A percentile compares a stretch with the other conserved stretches of the same genome.
Evolutionary conservation across 2,329 filamentous ascomycete species (phyloP).

Genomic region (Blastomyces emzantsi): DNA sequence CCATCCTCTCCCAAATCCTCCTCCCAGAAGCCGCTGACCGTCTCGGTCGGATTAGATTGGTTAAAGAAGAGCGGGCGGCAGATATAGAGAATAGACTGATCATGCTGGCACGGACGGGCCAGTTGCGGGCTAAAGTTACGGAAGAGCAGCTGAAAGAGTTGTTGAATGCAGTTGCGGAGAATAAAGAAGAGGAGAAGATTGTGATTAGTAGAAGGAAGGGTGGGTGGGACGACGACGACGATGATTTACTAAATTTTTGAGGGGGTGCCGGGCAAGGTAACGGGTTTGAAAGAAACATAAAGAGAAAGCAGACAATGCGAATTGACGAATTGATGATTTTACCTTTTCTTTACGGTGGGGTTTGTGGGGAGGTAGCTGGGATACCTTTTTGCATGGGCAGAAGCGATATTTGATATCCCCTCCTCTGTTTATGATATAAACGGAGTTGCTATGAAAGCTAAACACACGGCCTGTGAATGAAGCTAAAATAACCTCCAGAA

Average conservation of each 20-base stretch:
- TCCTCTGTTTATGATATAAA: background rate
- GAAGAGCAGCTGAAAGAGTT: constrained; percentile 92
- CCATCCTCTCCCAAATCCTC: constrained; percentile 83
- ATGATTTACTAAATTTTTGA: constrained; percentile 38
- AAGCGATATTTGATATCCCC: background rate
- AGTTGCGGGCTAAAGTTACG: constrained; percentile 77
- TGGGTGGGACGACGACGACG: constrained; percentile 76
- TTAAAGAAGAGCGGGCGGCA: constrained; percentile 82
- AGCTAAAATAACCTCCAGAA: background rate
- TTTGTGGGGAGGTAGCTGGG: background rate
- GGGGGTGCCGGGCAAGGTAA: background rate
- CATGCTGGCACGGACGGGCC: constrained; percentile 78
- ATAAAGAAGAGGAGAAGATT: constrained; percentile 65
- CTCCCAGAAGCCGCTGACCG: constrained; percentile 89
- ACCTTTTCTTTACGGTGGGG: background rate
- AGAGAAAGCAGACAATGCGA: background rate
- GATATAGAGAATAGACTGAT: constrained; percentile 92
- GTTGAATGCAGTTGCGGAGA: constrained; percentile 73
- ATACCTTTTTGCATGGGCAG: background rate
- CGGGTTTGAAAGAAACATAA: background rate
- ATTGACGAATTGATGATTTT: constrained; percentile 2
- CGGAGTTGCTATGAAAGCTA: background rate
- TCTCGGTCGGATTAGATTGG: constrained; percentile 84
- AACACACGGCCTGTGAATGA: background rate
- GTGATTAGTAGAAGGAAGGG: constrained; percentile 75